A percentile compares a stretch with the other conserved stretches of the same genome.
These are phyloP conservation scores for Austroboletus niveus DNA, from an alignment of 1,284 basidiomycete species.

Conservation along the genomic window DNA sequence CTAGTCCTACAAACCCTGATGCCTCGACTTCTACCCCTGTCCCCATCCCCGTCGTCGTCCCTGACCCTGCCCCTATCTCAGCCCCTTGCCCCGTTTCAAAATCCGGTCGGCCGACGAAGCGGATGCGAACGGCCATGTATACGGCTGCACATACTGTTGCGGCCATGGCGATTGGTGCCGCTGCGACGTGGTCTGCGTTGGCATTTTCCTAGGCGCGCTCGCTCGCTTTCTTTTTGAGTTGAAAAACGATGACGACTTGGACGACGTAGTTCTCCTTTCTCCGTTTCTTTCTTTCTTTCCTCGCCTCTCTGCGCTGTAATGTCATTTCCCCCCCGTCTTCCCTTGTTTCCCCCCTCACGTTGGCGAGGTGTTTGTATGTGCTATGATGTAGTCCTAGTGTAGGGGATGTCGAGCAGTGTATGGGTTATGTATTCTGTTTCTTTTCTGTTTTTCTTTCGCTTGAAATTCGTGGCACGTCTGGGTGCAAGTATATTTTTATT, in stretches of 20 bases:
- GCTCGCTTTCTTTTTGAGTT: not conserved
- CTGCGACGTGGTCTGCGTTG: constrained; percentile 65
- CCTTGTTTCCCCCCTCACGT: no score
- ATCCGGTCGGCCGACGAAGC: constrained; percentile 40
- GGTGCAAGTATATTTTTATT: no score
- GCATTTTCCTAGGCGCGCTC: constrained; percentile 47
- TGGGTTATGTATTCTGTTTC: constrained; percentile 8
- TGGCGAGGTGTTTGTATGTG: constrained; percentile 4
- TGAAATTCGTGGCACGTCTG: no score
- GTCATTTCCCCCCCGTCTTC: no score
- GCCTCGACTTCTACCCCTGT: no score
- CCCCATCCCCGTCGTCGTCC: no score
- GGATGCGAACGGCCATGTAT: constrained; percentile 41
- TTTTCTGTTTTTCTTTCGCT: not conserved
- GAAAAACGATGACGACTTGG: not conserved
- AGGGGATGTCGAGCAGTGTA: constrained; percentile 15
- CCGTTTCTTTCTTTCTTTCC: not conserved
- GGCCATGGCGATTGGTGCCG: constrained; percentile 59
- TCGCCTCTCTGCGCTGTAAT: not conserved
- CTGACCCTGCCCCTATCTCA: not conserved
- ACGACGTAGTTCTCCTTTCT: not conserved
- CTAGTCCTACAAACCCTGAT: no score
- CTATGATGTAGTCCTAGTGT: not conserved
- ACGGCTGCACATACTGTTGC: constrained; percentile 54
- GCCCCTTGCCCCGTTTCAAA: not conserved